Base-by-base conservation (phyloP, 345 rosid species). In the Xanthoceras sorbifolium region DNA sequence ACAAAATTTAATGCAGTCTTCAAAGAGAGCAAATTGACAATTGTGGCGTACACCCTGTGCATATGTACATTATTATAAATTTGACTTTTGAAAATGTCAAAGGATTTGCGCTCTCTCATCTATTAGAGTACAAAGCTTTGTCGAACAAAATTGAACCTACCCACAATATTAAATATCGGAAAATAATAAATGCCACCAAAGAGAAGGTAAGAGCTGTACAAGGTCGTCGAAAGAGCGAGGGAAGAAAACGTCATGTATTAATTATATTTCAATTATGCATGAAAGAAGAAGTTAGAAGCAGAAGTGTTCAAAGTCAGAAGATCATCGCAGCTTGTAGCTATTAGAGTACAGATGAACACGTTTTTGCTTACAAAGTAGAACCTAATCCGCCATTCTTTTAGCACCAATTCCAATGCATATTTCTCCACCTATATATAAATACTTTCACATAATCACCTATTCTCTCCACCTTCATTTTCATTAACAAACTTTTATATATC, bases 381-480 rank as follows among this genome's bases (percentile, higher is more conserved):
- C 81, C 77, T 42, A 78, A 73, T 67, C 64, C 48, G 60, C 28
- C 64, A 50, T 15, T 48, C 69, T 25, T 48, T 63, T 9, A n/a
- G 7, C n/a, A 8, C 3, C 38, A n/a, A n/a, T 40, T 38, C 48
- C 52, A 22, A 15, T 26, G 25, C 66, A 46, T 22, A 36, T 14
- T 8, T 29, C 25, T 25, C 64, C 32, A 18, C 75, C 71, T 69
- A 79, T 61, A 73, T 69, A 79, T 61, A 73, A 29, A 67, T 59
- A 67, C 42, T 55, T 3, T 42, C 46, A 9, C 28, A 46, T 5
- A 9, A 40, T 17, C 67, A 40, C 17, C 67, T 40, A 61, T 6
- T 46, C 60, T 69, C 60, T 9, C 4, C 61, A 48, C 25, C 15
- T 17, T n/a, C 40, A 48, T 26, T 46, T 26, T 9, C 42, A 74